Evolutionary conservation across 164 flowering plant species (phyloP), one percentile per base, ranked within the genome.

Genomic region (Echeveria elegans): DNA sequence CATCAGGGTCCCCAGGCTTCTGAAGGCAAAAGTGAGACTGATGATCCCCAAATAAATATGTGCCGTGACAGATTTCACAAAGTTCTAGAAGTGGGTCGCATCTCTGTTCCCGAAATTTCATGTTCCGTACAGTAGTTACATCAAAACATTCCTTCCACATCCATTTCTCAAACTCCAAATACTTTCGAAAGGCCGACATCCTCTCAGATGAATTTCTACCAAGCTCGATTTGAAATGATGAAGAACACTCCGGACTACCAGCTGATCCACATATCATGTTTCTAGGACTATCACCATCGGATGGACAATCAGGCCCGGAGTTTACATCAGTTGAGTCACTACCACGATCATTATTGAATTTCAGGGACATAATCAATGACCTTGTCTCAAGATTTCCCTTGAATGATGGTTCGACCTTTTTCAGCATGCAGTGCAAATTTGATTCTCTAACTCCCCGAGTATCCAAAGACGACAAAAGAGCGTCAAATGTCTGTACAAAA

Each of bases 1-100:
- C 47, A 91, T 43, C 47, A 43, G 16, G 15, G 47, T 43, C 15
- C 19, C 47, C 47, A 9, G 19, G 15, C 47, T 43, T 43, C 16
- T 43, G 47, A 43, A 43, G 47, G 47, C 47, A 43, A 9, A 18
- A 15, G 15, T 43, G 47, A 4, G 47, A 43, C 15, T 43, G 47
- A 14, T 2, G 16, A 14, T 43, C 47, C 47, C 16, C 47, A 43
- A 43, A 43, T 43, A 43, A 43, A 43, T 43, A 43, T 43, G 18
- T 43, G 47, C 15, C 16, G 47, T 43, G 47, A 43, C 47, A 43
- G 16, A 15, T 43, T 11, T 43, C 15, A 15, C 47, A 43, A 15
- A 43, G 47, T 12, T 43, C 47, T 15, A 43, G 18, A 43, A 43
- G 47, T 18, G 47, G 47, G 18, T 43, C 47, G 16, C 47, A 43